Evolutionary conservation across 352 stramenopile species (phyloP).

Genomic region (Pythium brachiatum): DNA sequence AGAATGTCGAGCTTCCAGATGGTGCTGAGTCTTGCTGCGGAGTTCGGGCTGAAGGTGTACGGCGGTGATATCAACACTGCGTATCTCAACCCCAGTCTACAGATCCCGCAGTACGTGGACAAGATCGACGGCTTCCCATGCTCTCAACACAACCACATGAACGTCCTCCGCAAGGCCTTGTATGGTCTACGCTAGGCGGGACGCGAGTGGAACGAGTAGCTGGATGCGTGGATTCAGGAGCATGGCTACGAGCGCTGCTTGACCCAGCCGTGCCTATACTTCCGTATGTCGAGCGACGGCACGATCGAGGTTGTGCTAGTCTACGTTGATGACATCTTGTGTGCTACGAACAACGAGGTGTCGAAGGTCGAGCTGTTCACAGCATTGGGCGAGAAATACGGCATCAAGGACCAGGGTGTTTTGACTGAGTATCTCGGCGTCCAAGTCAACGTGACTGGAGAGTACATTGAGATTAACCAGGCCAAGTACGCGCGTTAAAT

Average conservation of each 20-base stretch:
- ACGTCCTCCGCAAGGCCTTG: not conserved
- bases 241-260: not conserved
- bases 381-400: not conserved
- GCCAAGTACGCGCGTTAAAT: slow-evolving; percentile 4
- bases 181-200: not conserved
- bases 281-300: not conserved
- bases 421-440: slow-evolving; percentile 8
- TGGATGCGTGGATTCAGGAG: no score
- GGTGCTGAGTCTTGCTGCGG: not conserved
- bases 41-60: not conserved
- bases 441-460: not conserved
- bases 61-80: not conserved
- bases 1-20: not conserved
- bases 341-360: slow-evolving; percentile 1
- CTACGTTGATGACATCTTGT: slow-evolving; percentile 13
- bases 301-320: slow-evolving; percentile 1
- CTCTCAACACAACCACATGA: not conserved
- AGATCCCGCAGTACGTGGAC: not conserved
- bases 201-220: not conserved
- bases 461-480: slow-evolving; percentile 7
- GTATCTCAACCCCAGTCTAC: not conserved
- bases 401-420: slow-evolving; percentile 17
- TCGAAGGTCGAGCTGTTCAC: slow-evolving; percentile 6
- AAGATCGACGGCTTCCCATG: not conserved
- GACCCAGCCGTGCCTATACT: not conserved